Base-by-base conservation (phyloP, 2,329 filamentous ascomycete species). In the Fusarium poae region DNA sequence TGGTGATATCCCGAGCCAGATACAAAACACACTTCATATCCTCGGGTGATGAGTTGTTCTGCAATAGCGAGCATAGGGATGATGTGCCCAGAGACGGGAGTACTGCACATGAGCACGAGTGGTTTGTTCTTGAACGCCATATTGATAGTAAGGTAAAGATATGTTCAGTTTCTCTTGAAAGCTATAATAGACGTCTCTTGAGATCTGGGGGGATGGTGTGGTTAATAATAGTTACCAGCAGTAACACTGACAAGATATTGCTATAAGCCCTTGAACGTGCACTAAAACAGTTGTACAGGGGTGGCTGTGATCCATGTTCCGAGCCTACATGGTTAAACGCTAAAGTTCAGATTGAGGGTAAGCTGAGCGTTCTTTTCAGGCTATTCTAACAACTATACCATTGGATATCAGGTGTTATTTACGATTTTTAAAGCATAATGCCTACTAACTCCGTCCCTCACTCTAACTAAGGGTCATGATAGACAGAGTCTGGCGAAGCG, bases 51-150 rank as follows among this genome's bases (percentile, higher is more conserved):
- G 21, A 59, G 49, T 12, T 59, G 48, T 7, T 39, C 48, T 21
- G 49, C 40, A 16, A 54, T 53, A 15, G 56, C 49, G 9, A 59
- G 40, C 49, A 59, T 54, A 1, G 49, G 48, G 25, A 53, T 59
- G 12, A 54, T 48, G 15, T 59, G 49, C 9, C 56, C 48, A 2
- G 56, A 46, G 2, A 46, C 56, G 10, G 56, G 48, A 12, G 49
- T 53, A 9, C 48, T 54, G 8, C 56, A 59, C 25, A 53, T 46
- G 1, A 54, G 34, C 16, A 59, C 25, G 2, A 27, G 40, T 5
- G 56, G 27, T 29, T 37, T 30, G 2, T 25, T 15, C n/a, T 11
- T 21, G 7, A 35, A 25, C 11, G 12, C 7, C 45, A 45, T 40
- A 5, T 4, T 23, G 7, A n/a, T 10, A 34, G 16, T 4, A 34